A percentile compares a stretch with the other conserved stretches of the same genome.
These are phyloP conservation scores for Kalmusia sp. DNA, from an alignment of 2,329 filamentous ascomycete genomes.

Conservation along the genomic window DNA sequence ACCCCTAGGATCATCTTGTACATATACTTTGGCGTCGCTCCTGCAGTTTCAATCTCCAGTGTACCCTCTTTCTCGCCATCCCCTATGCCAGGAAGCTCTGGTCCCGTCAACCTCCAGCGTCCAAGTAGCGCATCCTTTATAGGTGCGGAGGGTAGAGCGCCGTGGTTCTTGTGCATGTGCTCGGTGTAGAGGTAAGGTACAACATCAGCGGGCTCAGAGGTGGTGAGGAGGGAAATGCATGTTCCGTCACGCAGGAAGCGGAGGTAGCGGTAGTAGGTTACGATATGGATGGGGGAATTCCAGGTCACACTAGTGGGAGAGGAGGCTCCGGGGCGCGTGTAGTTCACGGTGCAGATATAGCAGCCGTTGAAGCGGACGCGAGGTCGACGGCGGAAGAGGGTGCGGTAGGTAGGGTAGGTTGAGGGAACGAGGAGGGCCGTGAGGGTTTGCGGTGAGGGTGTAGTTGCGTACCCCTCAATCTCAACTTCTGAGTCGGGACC, in stretches of 20 bases:
- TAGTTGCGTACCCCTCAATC: slow-evolving; percentile 15
- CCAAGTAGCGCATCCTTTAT: slow-evolving; percentile 74
- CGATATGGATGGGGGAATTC: slow-evolving; percentile 84
- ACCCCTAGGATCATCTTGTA: slow-evolving; percentile 83
- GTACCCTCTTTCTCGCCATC: slow-evolving; percentile 40
- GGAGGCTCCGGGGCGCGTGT: slow-evolving; percentile 80
- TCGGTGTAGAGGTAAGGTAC: slow-evolving; percentile 83
- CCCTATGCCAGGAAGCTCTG: slow-evolving; percentile 29
- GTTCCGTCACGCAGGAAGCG: slow-evolving; percentile 93
- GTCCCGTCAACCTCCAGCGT: slow-evolving; percentile 70
- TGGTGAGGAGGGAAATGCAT: slow-evolving; percentile 80
- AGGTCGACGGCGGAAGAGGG: slow-evolving; percentile 82
- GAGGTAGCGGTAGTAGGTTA: slow-evolving; percentile 97
- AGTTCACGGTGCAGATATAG: slow-evolving; percentile 97
- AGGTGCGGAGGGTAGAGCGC: slow-evolving; percentile 56
- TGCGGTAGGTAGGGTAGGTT: slow-evolving; percentile 55
- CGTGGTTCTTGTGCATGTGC: slow-evolving; percentile 60
- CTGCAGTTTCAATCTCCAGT: slow-evolving; percentile 85
- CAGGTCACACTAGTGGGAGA: slow-evolving; percentile 76
- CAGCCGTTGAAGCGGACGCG: slow-evolving; percentile 92
- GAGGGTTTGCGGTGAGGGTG: slow-evolving; percentile 7
- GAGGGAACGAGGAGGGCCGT: slow-evolving; percentile 43
- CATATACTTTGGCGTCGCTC: slow-evolving; percentile 77
- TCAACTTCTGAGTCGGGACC: slow-evolving; percentile 28
- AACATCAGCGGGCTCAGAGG: slow-evolving; percentile 82